phyloP scores from a whole-genome alignment of 2,329 filamentous ascomycete genomes.

The Botrytis paeoniae region DNA sequence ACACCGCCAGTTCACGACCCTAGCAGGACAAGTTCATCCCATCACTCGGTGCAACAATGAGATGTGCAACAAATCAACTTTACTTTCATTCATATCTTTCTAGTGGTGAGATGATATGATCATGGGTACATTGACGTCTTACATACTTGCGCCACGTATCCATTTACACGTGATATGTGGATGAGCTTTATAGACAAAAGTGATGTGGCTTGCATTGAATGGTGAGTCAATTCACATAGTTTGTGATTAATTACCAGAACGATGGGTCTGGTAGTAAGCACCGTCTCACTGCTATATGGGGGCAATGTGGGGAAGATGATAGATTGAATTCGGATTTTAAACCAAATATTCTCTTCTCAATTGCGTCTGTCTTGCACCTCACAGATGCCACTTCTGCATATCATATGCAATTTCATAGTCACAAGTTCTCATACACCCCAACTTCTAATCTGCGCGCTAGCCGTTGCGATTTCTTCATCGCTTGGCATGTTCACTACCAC shows the following conservation, averaged over 20 bases:
- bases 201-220: conserved; percentile 14
- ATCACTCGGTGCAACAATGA: conserved; percentile 20
- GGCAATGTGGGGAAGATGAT: neutral
- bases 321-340: neutral
- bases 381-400: neutral
- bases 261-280: neutral
- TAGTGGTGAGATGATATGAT: conserved; percentile 15
- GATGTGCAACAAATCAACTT: conserved; percentile 16
- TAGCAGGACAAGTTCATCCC: neutral
- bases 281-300: neutral
- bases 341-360: neutral
- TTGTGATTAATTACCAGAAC: neutral
- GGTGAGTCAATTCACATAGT: neutral
- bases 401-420: neutral
- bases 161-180: neutral
- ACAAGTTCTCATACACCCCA: neutral
- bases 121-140: conserved; percentile 12
- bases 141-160: conserved; percentile 16
- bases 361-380: neutral
- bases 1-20: conserved; percentile 5
- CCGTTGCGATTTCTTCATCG: neutral
- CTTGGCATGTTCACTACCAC: neutral
- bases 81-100: neutral
- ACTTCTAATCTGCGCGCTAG: neutral
- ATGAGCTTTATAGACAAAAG: neutral